Base-by-base conservation (phyloP, 306 rosid species). In the Mucuna pruriens region DNA sequence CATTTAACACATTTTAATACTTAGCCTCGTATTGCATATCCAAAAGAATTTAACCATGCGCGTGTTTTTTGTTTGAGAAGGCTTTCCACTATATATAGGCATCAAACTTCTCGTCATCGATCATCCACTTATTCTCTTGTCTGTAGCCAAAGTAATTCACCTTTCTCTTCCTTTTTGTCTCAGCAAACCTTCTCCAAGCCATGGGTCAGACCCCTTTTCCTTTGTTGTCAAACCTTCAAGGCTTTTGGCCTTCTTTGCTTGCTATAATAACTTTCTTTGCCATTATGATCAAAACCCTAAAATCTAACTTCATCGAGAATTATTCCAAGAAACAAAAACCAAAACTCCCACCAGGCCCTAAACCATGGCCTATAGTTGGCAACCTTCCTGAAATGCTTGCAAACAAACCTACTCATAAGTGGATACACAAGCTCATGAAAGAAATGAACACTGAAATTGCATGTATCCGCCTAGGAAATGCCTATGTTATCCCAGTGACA, bases 371-470 rank as follows among this genome's bases (percentile, higher is more conserved):
- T 29, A 29, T 29, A 29, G 31, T 84, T 3, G 86, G 88, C 0
- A 71, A 79, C 15, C 64, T 87, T 5, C 86, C 83, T 9, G 83
- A 84, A 76, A 63, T 87, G 81, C 80, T 80, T 36, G 33, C 66
- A 45, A 85, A 44, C 75, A 85, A 82, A 45, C 51, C 88, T 6
- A 4, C 33, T 0, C 17, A 13, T 9, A 13, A 9, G 25, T 89
- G 90, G 92, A 83, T 89, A 5, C 89, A 82, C 33, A 26, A 57
- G 1, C 0, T 88, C 0, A 64, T 91, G 89, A 71, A 83, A 10
- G 58, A 83, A n/a, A 1, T 80, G 9, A 15, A 84, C 77, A 80
- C 89, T 0, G 85, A 91, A 10, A 87, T 91, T 1, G 89, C 87
- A 0, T 89, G 93, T 34, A 38, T 88, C 20, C 82, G 84, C 15